These are phyloP conservation scores for Chlamydomonas sp. DNA, from an alignment of 139 green algal genomes.

Conservation along the genomic window DNA sequence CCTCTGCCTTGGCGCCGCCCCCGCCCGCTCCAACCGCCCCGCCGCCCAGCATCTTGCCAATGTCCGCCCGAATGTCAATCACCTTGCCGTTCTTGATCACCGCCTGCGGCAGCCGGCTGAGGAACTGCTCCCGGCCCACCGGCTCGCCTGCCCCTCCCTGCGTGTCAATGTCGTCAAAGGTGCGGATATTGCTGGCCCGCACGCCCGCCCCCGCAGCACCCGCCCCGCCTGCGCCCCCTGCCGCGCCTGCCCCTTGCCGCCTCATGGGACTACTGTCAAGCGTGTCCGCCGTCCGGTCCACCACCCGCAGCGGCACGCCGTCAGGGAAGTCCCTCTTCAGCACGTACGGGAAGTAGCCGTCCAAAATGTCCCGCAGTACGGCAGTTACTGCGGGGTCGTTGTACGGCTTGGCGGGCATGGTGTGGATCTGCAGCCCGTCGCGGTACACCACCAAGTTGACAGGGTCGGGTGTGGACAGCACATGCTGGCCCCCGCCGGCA, in stretches of 20 bases:
- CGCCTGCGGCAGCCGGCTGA: slow-evolving; percentile 58
- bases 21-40: neutral
- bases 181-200: slow-evolving; percentile 47
- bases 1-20: slow-evolving; percentile 14
- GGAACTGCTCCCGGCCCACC: slow-evolving; percentile 51
- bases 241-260: neutral
- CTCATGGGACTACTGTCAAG: neutral
- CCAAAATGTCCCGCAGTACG: slow-evolving; percentile 51
- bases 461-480: slow-evolving; percentile 49
- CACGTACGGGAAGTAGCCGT: slow-evolving; percentile 61
- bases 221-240: neutral
- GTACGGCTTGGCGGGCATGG: slow-evolving; percentile 36
- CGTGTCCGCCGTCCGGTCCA: slow-evolving; percentile 32
- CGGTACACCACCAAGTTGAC: slow-evolving; percentile 52
- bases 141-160: neutral
- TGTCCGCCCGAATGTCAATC: slow-evolving; percentile 49
- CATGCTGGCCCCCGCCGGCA: slow-evolving; percentile 16
- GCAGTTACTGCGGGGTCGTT: slow-evolving; percentile 14
- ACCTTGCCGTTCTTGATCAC: slow-evolving; percentile 65
- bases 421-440: slow-evolving; percentile 55
- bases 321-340: slow-evolving; percentile 63
- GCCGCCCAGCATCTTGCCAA: slow-evolving; percentile 21
- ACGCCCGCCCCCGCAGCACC: neutral
- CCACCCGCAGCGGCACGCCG: slow-evolving; percentile 60
- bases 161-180: slow-evolving; percentile 42